These are phyloP conservation scores for Trifolium pratense DNA, from an alignment of 306 rosid genomes.

Conservation along the genomic window DNA sequence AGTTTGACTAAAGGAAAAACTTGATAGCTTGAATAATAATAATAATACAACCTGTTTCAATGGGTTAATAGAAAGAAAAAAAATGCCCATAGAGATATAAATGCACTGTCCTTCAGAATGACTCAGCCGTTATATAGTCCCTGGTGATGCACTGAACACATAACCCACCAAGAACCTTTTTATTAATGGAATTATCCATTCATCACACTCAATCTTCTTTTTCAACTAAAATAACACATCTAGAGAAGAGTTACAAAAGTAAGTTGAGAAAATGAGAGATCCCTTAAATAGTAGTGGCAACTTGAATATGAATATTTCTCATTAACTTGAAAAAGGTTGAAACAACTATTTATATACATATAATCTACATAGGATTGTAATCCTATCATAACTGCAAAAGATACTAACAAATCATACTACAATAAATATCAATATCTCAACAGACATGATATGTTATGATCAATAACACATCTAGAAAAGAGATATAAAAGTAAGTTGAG, in stretches of 20 bases:
- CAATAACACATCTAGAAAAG: no score
- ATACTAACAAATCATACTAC: no score
- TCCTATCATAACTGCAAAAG: no score
- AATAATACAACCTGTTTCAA: neutral
- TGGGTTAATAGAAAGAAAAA: slow-evolving; percentile 13
- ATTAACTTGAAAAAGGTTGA: no score
- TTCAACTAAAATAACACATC: slow-evolving; percentile 21
- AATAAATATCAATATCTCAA: no score
- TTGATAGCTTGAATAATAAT: neutral
- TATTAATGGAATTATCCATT: neutral
- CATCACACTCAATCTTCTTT: neutral
- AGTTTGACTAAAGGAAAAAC: neutral
- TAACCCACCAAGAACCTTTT: slow-evolving; percentile 7
- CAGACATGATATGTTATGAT: no score
- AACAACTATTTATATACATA: no score
- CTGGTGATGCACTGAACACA: slow-evolving; percentile 22
- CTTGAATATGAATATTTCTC: no score
- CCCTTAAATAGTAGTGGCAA: no score
- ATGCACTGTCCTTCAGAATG: neutral
- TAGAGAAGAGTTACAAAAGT: neutral
- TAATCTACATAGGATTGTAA: no score
- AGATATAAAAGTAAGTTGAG: no score
- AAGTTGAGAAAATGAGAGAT: no score
- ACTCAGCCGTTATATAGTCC: slow-evolving; percentile 10
- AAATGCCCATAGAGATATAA: neutral